Evolutionary conservation across 2,329 filamentous ascomycete genomes (phyloP).

Genomic region (Blastomyces percursus): DNA sequence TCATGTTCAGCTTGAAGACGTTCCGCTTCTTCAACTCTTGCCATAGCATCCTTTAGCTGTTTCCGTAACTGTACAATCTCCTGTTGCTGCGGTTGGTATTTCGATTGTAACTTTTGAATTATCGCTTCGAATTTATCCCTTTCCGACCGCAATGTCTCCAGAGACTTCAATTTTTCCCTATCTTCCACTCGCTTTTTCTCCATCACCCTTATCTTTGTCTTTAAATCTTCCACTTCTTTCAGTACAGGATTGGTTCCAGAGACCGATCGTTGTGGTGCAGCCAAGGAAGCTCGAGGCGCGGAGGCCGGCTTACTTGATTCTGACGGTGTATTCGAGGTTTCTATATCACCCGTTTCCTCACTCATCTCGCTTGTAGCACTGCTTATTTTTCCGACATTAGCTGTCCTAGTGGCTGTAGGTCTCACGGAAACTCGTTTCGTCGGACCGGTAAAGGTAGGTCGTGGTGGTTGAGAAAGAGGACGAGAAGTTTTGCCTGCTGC

Average conservation of each 20-base stretch:
- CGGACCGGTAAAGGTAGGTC: slow-evolving; percentile 16
- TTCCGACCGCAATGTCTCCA: slow-evolving; percentile 61
- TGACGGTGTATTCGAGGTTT: slow-evolving; percentile 6
- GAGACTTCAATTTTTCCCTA: slow-evolving; percentile 66
- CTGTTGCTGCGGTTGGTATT: slow-evolving; percentile 73
- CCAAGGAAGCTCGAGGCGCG: slow-evolving; percentile 20
- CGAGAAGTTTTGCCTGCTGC: slow-evolving; percentile 25
- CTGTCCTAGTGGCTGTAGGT: slow-evolving; percentile 19
- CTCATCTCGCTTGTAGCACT: slow-evolving; percentile 20
- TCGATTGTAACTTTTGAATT: slow-evolving; percentile 81
- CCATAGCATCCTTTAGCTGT: slow-evolving; percentile 64
- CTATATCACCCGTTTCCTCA: slow-evolving; percentile 14
- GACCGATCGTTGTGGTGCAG: slow-evolving; percentile 33
- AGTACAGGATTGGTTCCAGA: slow-evolving; percentile 41
- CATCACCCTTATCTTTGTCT: slow-evolving; percentile 74
- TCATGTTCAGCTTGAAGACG: slow-evolving; percentile 74
- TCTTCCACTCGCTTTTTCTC: slow-evolving; percentile 82
- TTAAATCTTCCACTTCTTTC: slow-evolving; percentile 73
- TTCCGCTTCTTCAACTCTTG: slow-evolving; percentile 58
- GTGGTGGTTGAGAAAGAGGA: slow-evolving; percentile 21
- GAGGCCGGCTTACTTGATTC: slow-evolving; percentile 18
- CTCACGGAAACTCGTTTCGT: slow-evolving; percentile 28
- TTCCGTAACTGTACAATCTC: slow-evolving; percentile 68
- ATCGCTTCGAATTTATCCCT: slow-evolving; percentile 55
- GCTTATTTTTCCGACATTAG: slow-evolving; percentile 20